Base-by-base conservation (phyloP, 108 stramenopile species). In the Cyclotella kingstonii region DNA sequence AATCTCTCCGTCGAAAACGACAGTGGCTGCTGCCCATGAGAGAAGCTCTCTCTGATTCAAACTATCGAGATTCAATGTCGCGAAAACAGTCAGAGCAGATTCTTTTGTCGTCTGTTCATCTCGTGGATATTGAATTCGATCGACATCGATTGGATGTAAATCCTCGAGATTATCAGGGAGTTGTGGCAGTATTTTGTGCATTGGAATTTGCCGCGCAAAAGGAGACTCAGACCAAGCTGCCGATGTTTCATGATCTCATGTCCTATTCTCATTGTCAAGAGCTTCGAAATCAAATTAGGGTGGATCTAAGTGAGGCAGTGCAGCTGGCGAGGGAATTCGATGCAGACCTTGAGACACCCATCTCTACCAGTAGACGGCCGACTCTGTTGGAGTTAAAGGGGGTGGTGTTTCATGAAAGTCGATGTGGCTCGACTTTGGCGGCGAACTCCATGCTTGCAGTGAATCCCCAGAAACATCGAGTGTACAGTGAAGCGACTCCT, bases 391-490 rank as follows among this genome's bases (percentile, higher is more conserved):
- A 82, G 47, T 74, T 85, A 21, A 68, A 70, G 11, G 94, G 90
- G 6, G 92, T 94, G 28, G 87, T 95, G 26, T 97, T 96, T 77
- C 98, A 98, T 60, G 96, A 97, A 79, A 83, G 80, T 29, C 85
- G 98, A 31, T 92, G 91, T 60, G 98, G 98, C 8, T 81, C 79
- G 2, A 97, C 98, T 1, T 63, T 97, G n/a, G 95, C 96, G 8
- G 95, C 98, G 17, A 98, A 98, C 75, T 72, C 90, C 34, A 75
- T 96, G 63, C 76, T 77, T 40, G 84, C 89, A 7, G 68, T 86
- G 63, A 82, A 89, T 54, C 90, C 93, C 0, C 46, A 48, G 4
- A 73, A 79, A 46, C 77, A 95, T 51, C 74, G 88, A 17, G 90
- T 91, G 5, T 94, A 90, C 58, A 82, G 82, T 43, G 97, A 98